phyloP scores from a whole-genome alignment of 2,329 filamentous ascomycete species.

The Arthroderma uncinatum region DNA sequence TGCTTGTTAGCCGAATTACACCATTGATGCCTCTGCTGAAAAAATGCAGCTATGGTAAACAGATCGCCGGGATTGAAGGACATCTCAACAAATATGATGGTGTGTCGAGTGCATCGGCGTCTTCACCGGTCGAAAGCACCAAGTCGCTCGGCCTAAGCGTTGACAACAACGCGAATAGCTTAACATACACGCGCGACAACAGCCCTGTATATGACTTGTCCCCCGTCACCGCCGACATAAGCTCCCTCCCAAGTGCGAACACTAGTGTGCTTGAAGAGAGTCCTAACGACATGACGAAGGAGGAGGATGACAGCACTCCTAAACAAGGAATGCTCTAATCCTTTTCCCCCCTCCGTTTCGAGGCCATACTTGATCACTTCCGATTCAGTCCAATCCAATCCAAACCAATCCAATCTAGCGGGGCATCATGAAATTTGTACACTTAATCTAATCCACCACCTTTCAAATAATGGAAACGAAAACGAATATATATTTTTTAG shows the following conservation, averaged over 20 bases:
- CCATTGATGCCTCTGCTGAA: constrained; percentile 52
- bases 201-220: constrained; percentile 17
- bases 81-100: background rate
- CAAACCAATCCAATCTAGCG: background rate
- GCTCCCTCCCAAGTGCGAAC: constrained; percentile 52
- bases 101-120: background rate
- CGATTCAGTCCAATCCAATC: no score
- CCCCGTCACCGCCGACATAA: constrained; percentile 51
- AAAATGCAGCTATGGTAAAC: constrained; percentile 54
- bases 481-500: constrained; percentile 5
- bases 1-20: constrained; percentile 53
- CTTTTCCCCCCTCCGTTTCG: background rate
- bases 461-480: constrained; percentile 4
- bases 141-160: background rate
- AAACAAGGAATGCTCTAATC: background rate
- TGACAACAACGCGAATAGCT: background rate
- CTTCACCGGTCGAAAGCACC: constrained; percentile 6
- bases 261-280: constrained; percentile 40
- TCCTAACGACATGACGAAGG: constrained; percentile 20
- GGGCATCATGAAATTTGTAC: constrained; percentile 3
- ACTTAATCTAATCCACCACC: constrained; percentile 3
- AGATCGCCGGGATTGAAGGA: constrained; percentile 54
- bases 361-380: background rate
- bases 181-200: constrained; percentile 7
- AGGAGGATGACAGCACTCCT: background rate